phyloP scores from a whole-genome alignment of 257 asterid genomes.

The Vinca minor region DNA sequence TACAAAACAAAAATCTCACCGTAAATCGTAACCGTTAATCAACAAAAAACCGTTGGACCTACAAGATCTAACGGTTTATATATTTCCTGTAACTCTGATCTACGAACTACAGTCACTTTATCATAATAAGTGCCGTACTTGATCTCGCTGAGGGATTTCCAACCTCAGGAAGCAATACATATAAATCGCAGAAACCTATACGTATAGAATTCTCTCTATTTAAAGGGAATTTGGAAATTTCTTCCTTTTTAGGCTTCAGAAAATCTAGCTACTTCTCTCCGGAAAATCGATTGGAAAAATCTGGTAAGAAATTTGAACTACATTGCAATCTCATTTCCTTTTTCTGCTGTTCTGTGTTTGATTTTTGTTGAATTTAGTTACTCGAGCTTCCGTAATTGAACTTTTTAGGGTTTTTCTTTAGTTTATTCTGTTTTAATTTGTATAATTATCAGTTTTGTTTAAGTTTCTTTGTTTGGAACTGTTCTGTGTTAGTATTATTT shows the following conservation, averaged over 20 bases:
- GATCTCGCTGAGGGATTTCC: slow-evolving; percentile 10
- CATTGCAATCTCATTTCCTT: not conserved
- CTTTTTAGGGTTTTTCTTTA: not conserved
- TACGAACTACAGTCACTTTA: not conserved
- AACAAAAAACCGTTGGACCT: not conserved
- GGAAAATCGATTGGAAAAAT: not conserved
- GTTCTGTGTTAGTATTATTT: not conserved
- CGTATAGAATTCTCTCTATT: not conserved
- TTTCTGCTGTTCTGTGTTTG: not conserved
- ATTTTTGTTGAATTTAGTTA: not conserved
- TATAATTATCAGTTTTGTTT: not conserved
- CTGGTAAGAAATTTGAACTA: not conserved
- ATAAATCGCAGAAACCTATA: slow-evolving; percentile 4
- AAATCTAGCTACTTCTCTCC: not conserved
- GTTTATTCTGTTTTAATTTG: not conserved
- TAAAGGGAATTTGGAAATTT: not conserved
- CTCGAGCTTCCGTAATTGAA: not conserved
- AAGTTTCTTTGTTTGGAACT: not conserved
- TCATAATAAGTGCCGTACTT: not conserved
- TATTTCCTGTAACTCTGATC: not conserved
- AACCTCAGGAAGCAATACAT: slow-evolving; percentile 12
- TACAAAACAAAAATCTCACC: not conserved
- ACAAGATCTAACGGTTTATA: not conserved
- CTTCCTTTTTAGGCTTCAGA: not conserved
- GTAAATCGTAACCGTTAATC: too few relatives aligned